Base-by-base conservation (phyloP, 306 rosid species). In the Myrica gale region DNA sequence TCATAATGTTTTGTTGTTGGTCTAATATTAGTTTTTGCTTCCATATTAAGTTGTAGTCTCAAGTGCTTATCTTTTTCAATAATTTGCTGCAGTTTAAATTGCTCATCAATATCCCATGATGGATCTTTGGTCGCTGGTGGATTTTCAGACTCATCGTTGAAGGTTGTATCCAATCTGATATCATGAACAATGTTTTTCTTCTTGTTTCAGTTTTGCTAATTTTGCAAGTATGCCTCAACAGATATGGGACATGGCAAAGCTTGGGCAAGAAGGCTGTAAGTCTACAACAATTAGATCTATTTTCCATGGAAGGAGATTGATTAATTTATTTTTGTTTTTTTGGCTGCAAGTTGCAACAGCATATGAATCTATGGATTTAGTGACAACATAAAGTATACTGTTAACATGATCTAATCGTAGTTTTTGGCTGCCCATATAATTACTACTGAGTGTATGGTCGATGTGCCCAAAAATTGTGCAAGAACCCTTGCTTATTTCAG, bases 211-310 rank as follows among this genome's bases (percentile, higher is more conserved):
- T 51, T 75, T 19, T 73, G 60, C 67, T 87, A 71, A 75, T 71
- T 45, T 78, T 67, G 52, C 53, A 71, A 82, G 69, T 60, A 39
- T 80, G 45, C 71, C 56, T 84, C 19, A 11, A 15, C 81, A 95
- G 99, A 87, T 96, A 39, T 96, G 99, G 99, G 97, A 96, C 87
- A 96, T 92, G 97, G 91, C 97, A 76, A 90, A 88, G 88, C 93
- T 96, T 77, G 97, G 99, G 84, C 97, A 90, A 78, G 93, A 87
- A 75, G 52, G 39, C 81, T 84, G 99, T 90, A 85, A 89, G 97
- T 92, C 80, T 74, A 50, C 74, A 47, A 69, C 62, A 66, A 17
- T 68, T 61, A 53, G 4, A 48, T 20, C 19, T n/a, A 5, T 57
- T 20, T 56, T 32, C 37, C 37, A 2, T 32, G 37, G 3, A 32